phyloP scores from a whole-genome alignment of 208 protist species.

The Wallacemonas sp. region DNA sequence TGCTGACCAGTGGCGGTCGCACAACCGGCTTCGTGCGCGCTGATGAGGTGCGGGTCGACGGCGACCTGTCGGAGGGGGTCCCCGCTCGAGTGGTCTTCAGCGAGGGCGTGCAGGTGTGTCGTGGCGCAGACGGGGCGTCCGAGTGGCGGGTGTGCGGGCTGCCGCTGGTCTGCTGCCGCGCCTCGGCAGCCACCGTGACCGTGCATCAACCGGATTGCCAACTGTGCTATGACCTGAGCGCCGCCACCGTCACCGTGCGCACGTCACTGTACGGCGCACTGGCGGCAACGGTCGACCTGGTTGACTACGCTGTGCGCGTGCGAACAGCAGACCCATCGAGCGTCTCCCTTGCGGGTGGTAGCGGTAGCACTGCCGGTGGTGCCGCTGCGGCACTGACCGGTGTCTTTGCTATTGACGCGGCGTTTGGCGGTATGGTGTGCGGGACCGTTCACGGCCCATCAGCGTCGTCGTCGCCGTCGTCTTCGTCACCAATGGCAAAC shows the following conservation, averaged over 20 bases:
- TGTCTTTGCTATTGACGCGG: slow-evolving; percentile 46
- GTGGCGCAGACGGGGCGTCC: background rate
- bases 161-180: slow-evolving; percentile 20
- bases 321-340: background rate
- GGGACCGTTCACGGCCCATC: slow-evolving; percentile 9
- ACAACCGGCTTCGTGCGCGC: background rate
- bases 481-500: background rate
- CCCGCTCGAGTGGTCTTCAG: slow-evolving; percentile 10
- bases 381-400: slow-evolving; percentile 18
- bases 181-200: background rate
- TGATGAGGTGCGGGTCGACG: background rate
- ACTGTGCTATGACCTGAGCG: background rate
- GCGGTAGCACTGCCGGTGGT: too few relatives aligned
- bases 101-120: slow-evolving; percentile 1
- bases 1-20: background rate
- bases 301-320: slow-evolving; percentile 22
- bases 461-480: too few relatives aligned
- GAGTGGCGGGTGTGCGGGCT: slow-evolving; percentile 27
- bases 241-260: background rate
- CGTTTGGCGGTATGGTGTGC: slow-evolving; percentile 63
- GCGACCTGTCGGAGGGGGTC: background rate
- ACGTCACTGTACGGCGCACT: background rate
- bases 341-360: too few relatives aligned
- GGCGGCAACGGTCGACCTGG: slow-evolving; percentile 26
- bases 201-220: slow-evolving; percentile 8